phyloP scores from a whole-genome alignment of 352 stramenopile genomes.

The Pythium sp. region DNA sequence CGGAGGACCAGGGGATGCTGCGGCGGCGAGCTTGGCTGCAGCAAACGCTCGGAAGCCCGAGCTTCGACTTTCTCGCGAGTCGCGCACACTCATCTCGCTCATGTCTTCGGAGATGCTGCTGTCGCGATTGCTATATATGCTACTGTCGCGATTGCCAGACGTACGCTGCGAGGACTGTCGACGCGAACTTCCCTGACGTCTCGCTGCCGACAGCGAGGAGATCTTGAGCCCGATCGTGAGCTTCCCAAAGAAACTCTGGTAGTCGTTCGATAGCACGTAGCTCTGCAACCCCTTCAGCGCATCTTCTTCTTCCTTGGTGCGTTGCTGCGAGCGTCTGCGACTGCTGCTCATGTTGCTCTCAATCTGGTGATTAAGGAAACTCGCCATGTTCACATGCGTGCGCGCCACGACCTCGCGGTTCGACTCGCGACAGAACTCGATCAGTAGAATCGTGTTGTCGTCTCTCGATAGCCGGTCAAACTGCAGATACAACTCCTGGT shows the following conservation, averaged over 20 bases:
- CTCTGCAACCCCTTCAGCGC: conserved; percentile 38
- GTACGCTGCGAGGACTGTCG: conserved; percentile 35
- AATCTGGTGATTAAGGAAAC: conserved; percentile 57
- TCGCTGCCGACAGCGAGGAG: conserved; percentile 53
- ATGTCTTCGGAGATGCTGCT: conserved; percentile 2
- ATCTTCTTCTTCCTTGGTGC: conserved; percentile 21
- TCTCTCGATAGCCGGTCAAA: conserved; percentile 81
- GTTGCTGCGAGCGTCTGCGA: conserved; percentile 7
- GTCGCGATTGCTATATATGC: conserved; percentile 21
- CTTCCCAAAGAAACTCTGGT: conserved; percentile 85
- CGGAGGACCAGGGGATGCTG: conserved; percentile 24
- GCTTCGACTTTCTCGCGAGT: neutral
- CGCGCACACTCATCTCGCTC: neutral
- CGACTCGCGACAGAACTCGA: conserved; percentile 74
- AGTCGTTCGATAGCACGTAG: conserved; percentile 80
- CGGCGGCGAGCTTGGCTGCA: conserved; percentile 20
- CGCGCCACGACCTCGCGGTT: conserved; percentile 78
- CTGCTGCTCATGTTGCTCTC: conserved; percentile 18
- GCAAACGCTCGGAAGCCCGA: conserved; percentile 48
- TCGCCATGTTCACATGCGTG: conserved; percentile 81
- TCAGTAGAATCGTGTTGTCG: conserved; percentile 81
- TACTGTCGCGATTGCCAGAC: conserved; percentile 31
- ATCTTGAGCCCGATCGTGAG: conserved; percentile 61
- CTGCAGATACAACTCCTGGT: conserved; percentile 80
- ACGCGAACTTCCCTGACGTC: conserved; percentile 27